These are phyloP conservation scores for Paulownia fortunei DNA, from an alignment of 257 asterid species.

Conservation along the genomic window DNA sequence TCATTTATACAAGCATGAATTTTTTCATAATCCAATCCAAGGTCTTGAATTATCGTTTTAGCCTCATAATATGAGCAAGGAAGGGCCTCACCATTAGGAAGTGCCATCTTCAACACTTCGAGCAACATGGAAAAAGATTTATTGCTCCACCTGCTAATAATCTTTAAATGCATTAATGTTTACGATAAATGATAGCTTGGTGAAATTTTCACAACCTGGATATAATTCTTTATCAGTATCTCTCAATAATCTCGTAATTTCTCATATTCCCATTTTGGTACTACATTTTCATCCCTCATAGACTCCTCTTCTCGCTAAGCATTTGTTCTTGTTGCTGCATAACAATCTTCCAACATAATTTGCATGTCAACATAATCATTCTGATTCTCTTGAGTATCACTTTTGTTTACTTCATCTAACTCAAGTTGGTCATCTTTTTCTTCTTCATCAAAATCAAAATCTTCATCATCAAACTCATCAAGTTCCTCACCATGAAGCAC, in stretches of 20 bases:
- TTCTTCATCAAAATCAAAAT: background rate
- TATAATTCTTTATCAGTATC: background rate
- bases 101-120: background rate
- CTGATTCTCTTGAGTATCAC: background rate
- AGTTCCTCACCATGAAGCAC: background rate
- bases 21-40: too few species aligned
- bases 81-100: background rate
- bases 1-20: too few species aligned
- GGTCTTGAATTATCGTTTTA: too few species aligned
- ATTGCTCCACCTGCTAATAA: too few species aligned
- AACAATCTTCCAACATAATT: conserved; percentile 6
- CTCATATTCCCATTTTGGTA: background rate
- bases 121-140: conserved; percentile 7
- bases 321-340: too few species aligned
- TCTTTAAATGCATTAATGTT: too few species aligned
- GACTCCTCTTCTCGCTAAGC: too few species aligned
- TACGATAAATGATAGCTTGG: too few species aligned
- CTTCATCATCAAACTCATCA: background rate
- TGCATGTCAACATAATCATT: background rate
- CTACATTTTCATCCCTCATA: background rate
- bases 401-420: too few species aligned
- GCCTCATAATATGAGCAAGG: too few species aligned
- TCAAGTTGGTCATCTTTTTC: background rate
- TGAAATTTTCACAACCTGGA: too few species aligned
- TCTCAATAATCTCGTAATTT: background rate